Evolutionary conservation across 768 basidiomycete genomes (phyloP), one percentile per base, ranked within the genome.

Genomic region (Tylopilus intermedius): DNA sequence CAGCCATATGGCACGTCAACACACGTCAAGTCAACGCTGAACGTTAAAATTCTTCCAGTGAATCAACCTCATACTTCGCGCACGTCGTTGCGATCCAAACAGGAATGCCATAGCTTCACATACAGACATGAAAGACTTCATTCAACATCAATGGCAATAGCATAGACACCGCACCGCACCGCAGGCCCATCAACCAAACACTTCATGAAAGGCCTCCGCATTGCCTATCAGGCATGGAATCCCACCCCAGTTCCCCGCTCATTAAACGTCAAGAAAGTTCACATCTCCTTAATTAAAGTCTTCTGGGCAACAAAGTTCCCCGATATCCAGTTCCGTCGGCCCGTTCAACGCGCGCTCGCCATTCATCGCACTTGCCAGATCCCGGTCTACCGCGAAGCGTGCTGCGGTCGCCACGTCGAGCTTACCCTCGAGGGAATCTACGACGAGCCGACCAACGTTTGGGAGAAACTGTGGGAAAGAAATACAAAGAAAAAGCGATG

Each of bases 371-470:
- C 60, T 49, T 7, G 13, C 14, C 41, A 50, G 57, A 18, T 71
- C 62, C 29, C 89, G 80, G 27, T 79, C 72, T 47, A 87, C 70
- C 0, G 86, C 75, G 67, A 95, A 94, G 62, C 82, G 84, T 32
- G 69, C 62, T 3, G 71, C 72, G 18, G 86, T 68, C 0, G 70
- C 68, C 2, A 78, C 65, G 1, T 81, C 74, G 4, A 93, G 72
- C 30, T 72, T 83, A 1, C 80, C 79, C 65, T 91, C 77, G 27
- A 95, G 75, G 0, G 82, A 75, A 57, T 88, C 84, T 6, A 80
- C 83, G 27, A 94, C 84, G 38, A 95, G 74, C 8, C 78, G 66
- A 4, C 94, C 94, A 48, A 96, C 77, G 14, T 84, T 81, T 4
- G 94, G 94, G 10, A 95, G 76, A 73, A 96, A 96, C 88, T 98